phyloP scores from a whole-genome alignment of 208 protist genomes.

The Acanthamoeba culbertsoni region DNA sequence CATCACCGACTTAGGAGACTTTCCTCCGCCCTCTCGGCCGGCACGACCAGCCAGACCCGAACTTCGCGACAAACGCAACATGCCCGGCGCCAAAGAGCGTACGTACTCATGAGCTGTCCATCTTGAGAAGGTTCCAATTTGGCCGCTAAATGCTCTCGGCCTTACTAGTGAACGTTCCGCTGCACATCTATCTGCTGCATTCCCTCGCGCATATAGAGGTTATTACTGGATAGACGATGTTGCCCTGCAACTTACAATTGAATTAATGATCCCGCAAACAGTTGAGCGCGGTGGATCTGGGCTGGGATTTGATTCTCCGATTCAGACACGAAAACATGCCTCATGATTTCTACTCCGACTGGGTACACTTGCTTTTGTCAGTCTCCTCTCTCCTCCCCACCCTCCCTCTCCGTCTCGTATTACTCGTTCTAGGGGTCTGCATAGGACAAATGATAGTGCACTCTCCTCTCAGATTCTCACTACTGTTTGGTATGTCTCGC shows the following conservation, averaged over 20 bases:
- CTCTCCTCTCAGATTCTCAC: background rate
- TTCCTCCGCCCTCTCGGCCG: background rate
- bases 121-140: background rate
- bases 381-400: background rate
- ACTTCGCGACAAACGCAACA: background rate
- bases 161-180: background rate
- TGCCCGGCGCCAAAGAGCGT: conserved; percentile 1
- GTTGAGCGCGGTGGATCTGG: conserved; percentile 52
- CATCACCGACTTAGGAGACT: background rate
- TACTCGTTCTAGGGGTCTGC: too few species aligned
- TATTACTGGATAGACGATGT: too few species aligned
- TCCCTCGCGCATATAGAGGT: background rate
- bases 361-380: background rate
- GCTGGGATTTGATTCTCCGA: conserved; percentile 40
- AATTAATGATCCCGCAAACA: background rate
- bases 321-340: conserved; percentile 25
- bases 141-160: background rate
- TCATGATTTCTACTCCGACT: conserved; percentile 33
- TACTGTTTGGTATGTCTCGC: background rate
- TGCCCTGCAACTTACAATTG: background rate
- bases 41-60: background rate
- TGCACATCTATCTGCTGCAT: conserved; percentile 6
- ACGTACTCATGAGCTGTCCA: background rate
- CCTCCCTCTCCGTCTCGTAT: too few species aligned
- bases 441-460: too few species aligned